A percentile compares a stretch with the other conserved stretches of the same genome.
Evolutionary conservation across 2,329 filamentous ascomycete species (phyloP).

Genomic region (Apiospora koreana): DNA sequence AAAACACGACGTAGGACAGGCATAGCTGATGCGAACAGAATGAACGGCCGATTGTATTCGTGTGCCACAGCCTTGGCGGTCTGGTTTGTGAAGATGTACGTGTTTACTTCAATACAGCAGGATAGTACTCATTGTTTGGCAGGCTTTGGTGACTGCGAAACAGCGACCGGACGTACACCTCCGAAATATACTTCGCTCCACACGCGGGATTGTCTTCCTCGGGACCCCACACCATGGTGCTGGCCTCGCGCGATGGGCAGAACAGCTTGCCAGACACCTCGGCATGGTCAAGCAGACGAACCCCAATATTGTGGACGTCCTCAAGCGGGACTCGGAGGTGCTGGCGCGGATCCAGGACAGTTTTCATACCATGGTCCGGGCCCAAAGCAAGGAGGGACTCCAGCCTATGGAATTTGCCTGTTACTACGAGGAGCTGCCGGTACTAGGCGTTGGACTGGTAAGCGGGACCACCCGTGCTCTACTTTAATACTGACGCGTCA

Average conservation of each 20-base stretch:
- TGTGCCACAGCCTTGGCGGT: slow-evolving; percentile 41
- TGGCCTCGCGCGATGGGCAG: slow-evolving; percentile 31
- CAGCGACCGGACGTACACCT: slow-evolving; percentile 26
- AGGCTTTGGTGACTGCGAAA: slow-evolving; percentile 24
- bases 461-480: no score
- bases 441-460: no score
- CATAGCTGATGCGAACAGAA: neutral
- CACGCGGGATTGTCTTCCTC: slow-evolving; percentile 34
- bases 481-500: no score
- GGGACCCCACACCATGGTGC: slow-evolving; percentile 38
- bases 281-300: slow-evolving; percentile 12
- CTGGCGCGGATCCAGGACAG: no score
- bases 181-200: slow-evolving; percentile 26
- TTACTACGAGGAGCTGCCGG: no score
- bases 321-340: no score
- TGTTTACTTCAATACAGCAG: neutral
- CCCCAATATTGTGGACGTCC: no score
- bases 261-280: slow-evolving; percentile 16
- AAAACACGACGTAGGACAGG: neutral
- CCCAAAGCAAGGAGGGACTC: no score
- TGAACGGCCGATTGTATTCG: slow-evolving; percentile 35
- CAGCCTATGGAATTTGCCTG: no score
- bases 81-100: slow-evolving; percentile 39
- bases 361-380: no score
- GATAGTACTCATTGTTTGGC: neutral